Evolutionary conservation across 164 flowering plant genomes (phyloP), one percentile per base, ranked within the genome.

Genomic region (Tetrastigma voinierianum): DNA sequence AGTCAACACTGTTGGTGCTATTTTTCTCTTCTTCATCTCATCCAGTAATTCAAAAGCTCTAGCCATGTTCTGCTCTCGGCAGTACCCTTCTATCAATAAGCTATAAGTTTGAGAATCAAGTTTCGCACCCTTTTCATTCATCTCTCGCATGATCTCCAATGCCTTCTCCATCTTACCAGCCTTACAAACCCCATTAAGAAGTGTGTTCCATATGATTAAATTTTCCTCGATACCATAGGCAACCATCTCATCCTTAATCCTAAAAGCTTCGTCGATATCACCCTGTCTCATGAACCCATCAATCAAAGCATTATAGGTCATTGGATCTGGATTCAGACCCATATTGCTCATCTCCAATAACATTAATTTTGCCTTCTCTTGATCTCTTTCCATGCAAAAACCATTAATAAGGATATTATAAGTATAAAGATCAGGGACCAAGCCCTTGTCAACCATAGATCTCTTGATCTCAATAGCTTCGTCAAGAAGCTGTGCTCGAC

Each of bases 31-130:
- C 51, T 75, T 84, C 93, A 89, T 90, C 75, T 85, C 87, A 61
- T 18, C 77, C 72, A 88, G 57, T 25, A 81, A 46, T 56, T 82
- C 78, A 66, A 63, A 72, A 44, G 81, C 90, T 70, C 65, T 66
- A 8, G 13, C 67, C 51, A 77, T 56, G 51, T 86, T 72, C 54
- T 74, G 49, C 64, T 66, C 71, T 19, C 77, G 75, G 21, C 67
- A 81, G 68, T 80, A 77, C 9, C 89, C 90, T 46, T 89, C 89
- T 62, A 90, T 86, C 70, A 90, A 66, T 18, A 19, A 58, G 68
- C 60, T 84, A 67, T 77, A 90, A 16, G 84, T 82, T 23, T 54
- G 67, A 11, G 69, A 52, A 70, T 83, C 82, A 56, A 89, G 89
- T 21, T 68, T 64, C 53, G 68, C 62, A 7, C 89, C 87, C 69